Evolutionary conservation across 257 asterid species (phyloP).

Genomic region (Verbena officinalis): DNA sequence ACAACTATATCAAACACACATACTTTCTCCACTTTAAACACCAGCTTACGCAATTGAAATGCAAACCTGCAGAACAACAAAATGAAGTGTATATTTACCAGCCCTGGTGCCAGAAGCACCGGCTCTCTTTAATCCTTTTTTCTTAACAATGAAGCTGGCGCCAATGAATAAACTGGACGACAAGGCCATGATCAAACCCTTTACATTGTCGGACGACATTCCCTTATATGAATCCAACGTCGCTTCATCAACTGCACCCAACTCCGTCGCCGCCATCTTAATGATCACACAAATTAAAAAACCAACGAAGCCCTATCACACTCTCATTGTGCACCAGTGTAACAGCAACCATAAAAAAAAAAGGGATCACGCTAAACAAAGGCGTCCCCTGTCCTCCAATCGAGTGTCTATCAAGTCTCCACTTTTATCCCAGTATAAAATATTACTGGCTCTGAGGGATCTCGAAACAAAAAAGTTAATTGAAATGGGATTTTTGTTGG

Average conservation of each 20-base stretch:
- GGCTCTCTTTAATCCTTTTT: constrained; percentile 84
- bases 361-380: constrained; percentile 11
- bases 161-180: constrained; percentile 87
- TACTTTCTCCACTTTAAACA: not conserved
- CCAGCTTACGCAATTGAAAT: not conserved
- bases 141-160: constrained; percentile 92
- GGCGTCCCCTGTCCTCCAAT: not conserved
- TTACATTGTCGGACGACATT: constrained; percentile 77
- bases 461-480: constrained; percentile 14
- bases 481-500: constrained; percentile 20
- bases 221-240: constrained; percentile 61
- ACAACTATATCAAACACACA: constrained; percentile 6
- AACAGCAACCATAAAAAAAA: constrained; percentile 4
- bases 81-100: constrained; percentile 42
- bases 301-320: constrained; percentile 19
- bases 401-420: not conserved
- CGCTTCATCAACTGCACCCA: constrained; percentile 39
- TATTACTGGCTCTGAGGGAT: constrained; percentile 27
- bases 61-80: constrained; percentile 14
- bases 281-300: constrained; percentile 12
- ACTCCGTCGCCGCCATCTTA: constrained; percentile 52
- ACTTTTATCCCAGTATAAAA: constrained; percentile 24
- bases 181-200: constrained; percentile 77
- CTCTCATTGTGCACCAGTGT: constrained; percentile 28
- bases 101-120: constrained; percentile 87